Base-by-base conservation (phyloP, 768 basidiomycete genomes). In the Royoungia palumana region DNA sequence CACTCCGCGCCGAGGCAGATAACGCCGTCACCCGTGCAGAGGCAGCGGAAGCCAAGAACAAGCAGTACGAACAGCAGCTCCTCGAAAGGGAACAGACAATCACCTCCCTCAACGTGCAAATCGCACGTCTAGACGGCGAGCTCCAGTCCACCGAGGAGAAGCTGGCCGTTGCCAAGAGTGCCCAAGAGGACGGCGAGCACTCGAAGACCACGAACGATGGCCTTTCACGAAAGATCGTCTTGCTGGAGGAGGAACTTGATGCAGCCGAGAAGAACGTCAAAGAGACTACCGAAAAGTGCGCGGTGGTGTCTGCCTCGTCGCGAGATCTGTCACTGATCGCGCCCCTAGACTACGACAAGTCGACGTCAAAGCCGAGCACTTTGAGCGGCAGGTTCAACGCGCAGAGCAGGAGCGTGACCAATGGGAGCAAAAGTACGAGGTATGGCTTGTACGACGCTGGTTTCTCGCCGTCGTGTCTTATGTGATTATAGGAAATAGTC, bases 331-430 rank as follows among this genome's bases (percentile, higher is more conserved):
- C 30, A 14, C 56, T 62, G 50, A 62, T 58, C 51, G 48, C 47
- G 46, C 16, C 22, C 24, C 36, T 59, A 98, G 95, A 70, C 78
- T 99, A 60, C 79, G 95, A 54, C 91, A 95, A 64, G 93, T 95
- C 49, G 96, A 99, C 65, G 87, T 98, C 71, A 99, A 97, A 75
- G 95, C 95, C 10, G 96, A 99, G 70, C 93, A 98, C 73, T 96
- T 91, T 66, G 95, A 97, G 72, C 83, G 94, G 41, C 90, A 94
- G 65, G 84, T 96, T 17, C 76, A 82, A 56, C 81, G 89, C 37
- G 75, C 81, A 41, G 94, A 97, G 67, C 83, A 89, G 64, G 96
- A 99, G 69, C 84, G 94, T 43, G 95, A 98, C 67, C 61, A 66
- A 35, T 93, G 89, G 90, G 94, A 96, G 81, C 81, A 85, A 78